Evolutionary conservation across 2,329 filamentous ascomycete species (phyloP), one percentile per base, ranked within the genome.

Genomic region (Colletotrichum ledebouriae): DNA sequence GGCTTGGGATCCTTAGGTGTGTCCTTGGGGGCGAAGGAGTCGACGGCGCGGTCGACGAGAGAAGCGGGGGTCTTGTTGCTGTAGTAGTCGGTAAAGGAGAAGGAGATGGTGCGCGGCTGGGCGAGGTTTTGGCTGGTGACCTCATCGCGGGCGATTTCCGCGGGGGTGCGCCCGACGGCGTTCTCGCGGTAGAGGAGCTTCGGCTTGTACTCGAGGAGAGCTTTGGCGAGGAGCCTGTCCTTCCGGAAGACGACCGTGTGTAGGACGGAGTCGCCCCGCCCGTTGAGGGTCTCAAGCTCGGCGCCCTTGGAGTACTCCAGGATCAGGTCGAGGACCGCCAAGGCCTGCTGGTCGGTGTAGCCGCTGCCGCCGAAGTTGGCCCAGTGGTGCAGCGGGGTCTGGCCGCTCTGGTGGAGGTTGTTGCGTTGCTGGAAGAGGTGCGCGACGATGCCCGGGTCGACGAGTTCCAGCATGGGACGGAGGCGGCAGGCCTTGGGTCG

Each of bases 81-180:
- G 50, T 25, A n/a, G 49, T 53, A 46, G 5, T 13, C 71, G 47
- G 11, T 53, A 63, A 68, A 34, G 5, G 46, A 4, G 11, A 70
- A 6, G 3, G 29, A 39, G 29, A 72, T 20, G 7, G 63, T 29
- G 1, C 71, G 34, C 9, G 75, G 76, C 17, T 71, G 71, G 37
- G 67, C 56, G n/a, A 84, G 77, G 49, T 78, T 77, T 7, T 75
- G 73, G 7, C 79, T 77, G 2, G 86, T 79, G 68, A 85, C 84
- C 1, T 78, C 76, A 59, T 92, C 89, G 58, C 87, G 81, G 0
- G 90, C 88, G 56, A 92, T 79, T 73, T 96, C 92, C 33, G 85
- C 83, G 0, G 93, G 90, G 0, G 92, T 96, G 15, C 87, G 85
- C 2, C 93, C 93, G 0, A 92, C 92, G 0, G 92, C 88, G 72